Conservation (phyloP, 208 protist genomes). For the Leishmania martiniquensis region DNA sequence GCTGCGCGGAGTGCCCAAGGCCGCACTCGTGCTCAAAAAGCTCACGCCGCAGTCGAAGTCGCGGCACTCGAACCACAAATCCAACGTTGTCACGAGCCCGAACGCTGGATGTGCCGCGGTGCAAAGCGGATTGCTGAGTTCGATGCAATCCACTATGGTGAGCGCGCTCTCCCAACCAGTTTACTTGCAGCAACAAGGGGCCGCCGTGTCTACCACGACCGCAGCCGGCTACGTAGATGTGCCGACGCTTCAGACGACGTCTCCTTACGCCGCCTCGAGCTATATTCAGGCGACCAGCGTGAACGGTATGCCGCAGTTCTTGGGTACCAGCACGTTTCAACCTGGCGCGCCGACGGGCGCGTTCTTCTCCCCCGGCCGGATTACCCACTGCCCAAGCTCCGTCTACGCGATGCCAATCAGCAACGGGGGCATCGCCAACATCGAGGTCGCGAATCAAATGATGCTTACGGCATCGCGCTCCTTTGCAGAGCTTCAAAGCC, state of each 20-base stretch:
- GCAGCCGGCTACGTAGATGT: constrained; percentile 13
- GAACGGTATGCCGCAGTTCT: constrained; percentile 20
- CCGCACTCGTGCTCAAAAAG: constrained; percentile 75
- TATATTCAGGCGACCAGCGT: not conserved
- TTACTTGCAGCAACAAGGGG: constrained; percentile 15
- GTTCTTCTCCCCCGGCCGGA: not conserved
- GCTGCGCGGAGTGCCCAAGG: constrained; percentile 78
- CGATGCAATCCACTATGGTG: constrained; percentile 7
- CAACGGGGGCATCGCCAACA: constrained; percentile 26
- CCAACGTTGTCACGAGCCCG: not conserved
- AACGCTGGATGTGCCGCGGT: constrained; percentile 1
- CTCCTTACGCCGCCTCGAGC: constrained; percentile 9
- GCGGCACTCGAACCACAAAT: constrained; percentile 13
- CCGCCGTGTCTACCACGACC: not conserved
- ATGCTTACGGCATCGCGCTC: constrained; percentile 33
- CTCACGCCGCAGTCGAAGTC: constrained; percentile 50
- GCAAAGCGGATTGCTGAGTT: constrained; percentile 16
- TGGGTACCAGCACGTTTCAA: constrained; percentile 16
- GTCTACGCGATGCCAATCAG: constrained; percentile 24
- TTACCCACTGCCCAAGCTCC: constrained; percentile 6
- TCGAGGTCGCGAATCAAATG: constrained; percentile 40
- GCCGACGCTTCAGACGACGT: constrained; percentile 4
- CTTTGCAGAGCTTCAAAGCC: constrained; percentile 9
- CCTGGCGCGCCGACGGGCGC: not conserved
- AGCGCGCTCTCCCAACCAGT: constrained; percentile 10